A percentile compares a stretch with the other conserved stretches of the same genome.
These are phyloP conservation scores for Blastobotrys illinoisensis DNA, from an alignment of 1,139 yeast species.

Conservation along the genomic window DNA sequence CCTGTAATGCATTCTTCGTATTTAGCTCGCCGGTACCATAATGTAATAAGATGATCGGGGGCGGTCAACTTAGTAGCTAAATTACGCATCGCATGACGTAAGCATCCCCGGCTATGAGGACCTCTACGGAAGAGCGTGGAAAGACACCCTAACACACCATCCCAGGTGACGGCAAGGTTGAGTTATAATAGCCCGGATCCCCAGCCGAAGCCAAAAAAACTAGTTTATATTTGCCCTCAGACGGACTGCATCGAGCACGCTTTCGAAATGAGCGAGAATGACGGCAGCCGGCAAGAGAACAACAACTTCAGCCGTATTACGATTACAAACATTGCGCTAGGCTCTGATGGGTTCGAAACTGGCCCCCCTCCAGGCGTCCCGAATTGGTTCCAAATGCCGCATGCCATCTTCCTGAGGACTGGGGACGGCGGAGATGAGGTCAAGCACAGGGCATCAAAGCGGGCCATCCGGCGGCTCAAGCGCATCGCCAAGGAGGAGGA, in stretches of 20 bases:
- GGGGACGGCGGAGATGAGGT: background rate
- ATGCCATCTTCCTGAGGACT: background rate
- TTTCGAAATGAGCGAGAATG: background rate
- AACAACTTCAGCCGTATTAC: background rate
- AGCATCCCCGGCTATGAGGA: background rate
- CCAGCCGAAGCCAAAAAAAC: no score
- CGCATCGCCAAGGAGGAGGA: constrained; percentile 21
- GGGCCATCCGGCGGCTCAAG: constrained; percentile 28
- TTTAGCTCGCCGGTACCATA: no score
- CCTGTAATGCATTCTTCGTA: no score
- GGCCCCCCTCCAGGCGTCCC: background rate
- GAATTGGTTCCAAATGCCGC: background rate
- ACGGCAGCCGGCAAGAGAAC: background rate
- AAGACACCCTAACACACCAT: background rate
- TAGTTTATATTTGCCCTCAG: no score
- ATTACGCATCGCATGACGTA: background rate
- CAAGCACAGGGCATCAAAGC: constrained; percentile 23
- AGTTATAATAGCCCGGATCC: background rate
- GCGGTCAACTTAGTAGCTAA: background rate
- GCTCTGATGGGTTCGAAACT: background rate
- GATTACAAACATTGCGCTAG: background rate
- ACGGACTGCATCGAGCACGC: no score
- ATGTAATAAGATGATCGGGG: no score
- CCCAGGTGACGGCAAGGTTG: background rate
- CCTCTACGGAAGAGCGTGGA: background rate